These are phyloP conservation scores for Phyllostachys edulis DNA, from an alignment of 176 grass and related monocot species.

Conservation along the genomic window DNA sequence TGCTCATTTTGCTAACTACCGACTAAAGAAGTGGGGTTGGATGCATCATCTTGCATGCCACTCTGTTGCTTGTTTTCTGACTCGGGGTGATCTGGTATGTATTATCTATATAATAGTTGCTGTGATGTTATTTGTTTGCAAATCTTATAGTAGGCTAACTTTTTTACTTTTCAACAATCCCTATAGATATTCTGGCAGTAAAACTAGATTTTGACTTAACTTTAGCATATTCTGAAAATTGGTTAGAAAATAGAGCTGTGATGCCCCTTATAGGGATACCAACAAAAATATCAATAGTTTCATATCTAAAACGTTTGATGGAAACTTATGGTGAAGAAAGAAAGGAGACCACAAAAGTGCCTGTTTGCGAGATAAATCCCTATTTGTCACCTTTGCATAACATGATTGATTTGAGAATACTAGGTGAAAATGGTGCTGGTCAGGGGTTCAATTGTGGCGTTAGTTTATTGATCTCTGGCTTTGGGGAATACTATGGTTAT, in stretches of 20 bases:
- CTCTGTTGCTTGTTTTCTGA: slow-evolving; percentile 94
- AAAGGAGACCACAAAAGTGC: background rate
- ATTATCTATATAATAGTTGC: background rate
- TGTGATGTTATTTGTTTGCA: background rate
- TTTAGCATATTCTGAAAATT: background rate
- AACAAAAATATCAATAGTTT: background rate
- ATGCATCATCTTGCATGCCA: slow-evolving; percentile 96
- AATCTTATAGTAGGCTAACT: background rate
- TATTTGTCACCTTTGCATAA: too few relatives aligned
- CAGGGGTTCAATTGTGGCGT: too few relatives aligned
- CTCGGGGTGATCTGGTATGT: slow-evolving; percentile 82
- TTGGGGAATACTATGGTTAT: too few relatives aligned
- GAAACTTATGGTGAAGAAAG: background rate
- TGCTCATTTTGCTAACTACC: background rate
- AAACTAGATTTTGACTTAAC: background rate
- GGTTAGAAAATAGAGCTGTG: background rate
- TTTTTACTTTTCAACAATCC: background rate
- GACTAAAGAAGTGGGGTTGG: slow-evolving; percentile 91
- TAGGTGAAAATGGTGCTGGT: too few relatives aligned
- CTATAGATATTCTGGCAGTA: background rate
- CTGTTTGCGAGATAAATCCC: background rate
- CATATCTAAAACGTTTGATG: background rate
- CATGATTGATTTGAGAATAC: too few relatives aligned
- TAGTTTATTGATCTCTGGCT: too few relatives aligned
- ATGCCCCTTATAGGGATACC: background rate